Base-by-base conservation (phyloP, 371 early-diverging fungal species). In the Mortierella sp. region DNA sequence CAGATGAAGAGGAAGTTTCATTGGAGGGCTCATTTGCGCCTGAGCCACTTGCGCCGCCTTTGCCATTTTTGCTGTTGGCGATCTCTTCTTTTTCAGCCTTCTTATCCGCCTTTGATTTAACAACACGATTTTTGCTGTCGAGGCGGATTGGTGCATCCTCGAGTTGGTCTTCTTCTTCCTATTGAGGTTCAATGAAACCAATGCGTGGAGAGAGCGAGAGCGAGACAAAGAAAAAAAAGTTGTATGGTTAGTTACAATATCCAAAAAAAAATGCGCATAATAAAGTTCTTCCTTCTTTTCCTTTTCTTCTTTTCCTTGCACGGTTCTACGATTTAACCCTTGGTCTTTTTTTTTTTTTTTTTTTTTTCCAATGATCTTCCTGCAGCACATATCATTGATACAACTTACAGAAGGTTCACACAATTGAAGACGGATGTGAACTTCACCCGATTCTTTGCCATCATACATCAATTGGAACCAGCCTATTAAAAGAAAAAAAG, bases 401-500 rank as follows among this genome's bases (percentile, higher is more conserved):
- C 8, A 14, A 65, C 78, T 73, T 73, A 78, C 78, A n/a, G 62
- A 62, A 24, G 78, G 68, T 28, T 79, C 79, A 51, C 71, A 70
- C 28, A 79, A 49, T 39, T 52, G n/a, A 2, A 79, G 39, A 37
- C 71, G 62, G 20, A 79, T 65, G 40, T 70, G 71, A 22, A 79
- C 79, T 47, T 68, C 45, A n/a, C 79, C 79, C 5, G 71, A 37
- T 4, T 70, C 64, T 40, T 70, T 74, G 64, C 75, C 75, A 40
- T 79, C 75, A 43, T 58, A 64, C 55, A 30, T 62, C 66, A 78
- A 57, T 22, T 66, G 64, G 52, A 73, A 73, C 78, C 78, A 78
- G 5, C 58, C 78, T 77, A 72, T n/a, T 5, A 59, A 3, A 58
- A 40, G n/a, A 51, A 12, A 11, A n/a, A 16, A n/a, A 45, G 16